These are phyloP conservation scores for Amniculicola lignicola DNA, from an alignment of 495 filamentous ascomycete species.

Conservation along the genomic window DNA sequence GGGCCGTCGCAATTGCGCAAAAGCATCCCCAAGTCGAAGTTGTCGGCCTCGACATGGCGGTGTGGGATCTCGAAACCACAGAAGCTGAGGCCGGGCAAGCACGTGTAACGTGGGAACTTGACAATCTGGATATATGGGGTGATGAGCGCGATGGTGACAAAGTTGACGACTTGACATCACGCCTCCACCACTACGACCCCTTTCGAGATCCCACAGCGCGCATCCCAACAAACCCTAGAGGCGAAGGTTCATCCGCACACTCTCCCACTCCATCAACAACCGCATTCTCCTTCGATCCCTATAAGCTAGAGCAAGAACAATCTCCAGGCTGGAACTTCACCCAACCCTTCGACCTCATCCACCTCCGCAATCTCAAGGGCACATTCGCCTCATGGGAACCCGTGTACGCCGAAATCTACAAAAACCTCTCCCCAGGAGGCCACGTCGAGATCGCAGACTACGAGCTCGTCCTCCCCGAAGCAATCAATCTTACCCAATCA, in stretches of 20 bases:
- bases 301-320: constrained; percentile 23
- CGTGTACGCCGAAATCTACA: constrained; percentile 34
- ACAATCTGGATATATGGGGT: constrained; percentile 31
- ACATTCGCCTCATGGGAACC: constrained; percentile 34
- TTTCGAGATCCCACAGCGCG: constrained; percentile 6
- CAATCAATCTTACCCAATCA: neutral
- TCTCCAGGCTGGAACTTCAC: constrained; percentile 33
- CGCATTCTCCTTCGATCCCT: constrained; percentile 16
- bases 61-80: constrained; percentile 33
- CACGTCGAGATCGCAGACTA: constrained; percentile 52
- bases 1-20: constrained; percentile 39
- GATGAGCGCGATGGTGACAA: constrained; percentile 18
- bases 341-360: constrained; percentile 37
- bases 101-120: constrained; percentile 31
- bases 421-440: constrained; percentile 44
- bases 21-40: constrained; percentile 37
- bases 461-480: constrained; percentile 16
- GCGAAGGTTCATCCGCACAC: neutral
- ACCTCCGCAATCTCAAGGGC: constrained; percentile 35
- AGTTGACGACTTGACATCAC: constrained; percentile 12
- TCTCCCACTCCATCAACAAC: neutral
- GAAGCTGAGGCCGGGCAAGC: constrained; percentile 9
- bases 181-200: constrained; percentile 5
- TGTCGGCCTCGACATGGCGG: constrained; percentile 35
- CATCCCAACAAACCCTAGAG: constrained; percentile 7